phyloP scores from a whole-genome alignment of 202 grass and related monocot genomes.

The Brachypodium distachyon region DNA sequence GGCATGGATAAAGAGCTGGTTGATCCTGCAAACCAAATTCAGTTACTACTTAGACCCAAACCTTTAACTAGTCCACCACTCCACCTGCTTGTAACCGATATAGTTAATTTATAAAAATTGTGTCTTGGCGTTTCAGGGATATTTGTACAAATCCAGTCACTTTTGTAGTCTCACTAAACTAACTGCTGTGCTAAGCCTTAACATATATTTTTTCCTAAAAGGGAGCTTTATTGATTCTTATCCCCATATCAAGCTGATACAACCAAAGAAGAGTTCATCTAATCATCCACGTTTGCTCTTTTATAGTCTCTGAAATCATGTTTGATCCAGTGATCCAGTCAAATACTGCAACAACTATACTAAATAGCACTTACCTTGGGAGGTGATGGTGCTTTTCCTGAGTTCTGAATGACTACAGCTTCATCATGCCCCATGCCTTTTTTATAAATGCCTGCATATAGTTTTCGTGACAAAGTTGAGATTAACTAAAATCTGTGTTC shows the following conservation, averaged over 20 bases:
- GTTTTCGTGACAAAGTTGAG: neutral
- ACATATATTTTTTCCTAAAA: too few species aligned
- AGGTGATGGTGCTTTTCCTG: conserved; percentile 14
- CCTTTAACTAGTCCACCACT: neutral
- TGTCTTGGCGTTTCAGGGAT: neutral
- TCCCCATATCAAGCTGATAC: too few species aligned
- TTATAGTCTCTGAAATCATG: neutral
- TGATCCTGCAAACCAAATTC: conserved; percentile 34
- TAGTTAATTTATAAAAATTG: neutral
- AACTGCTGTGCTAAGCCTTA: neutral
- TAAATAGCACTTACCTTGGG: conserved; percentile 19
- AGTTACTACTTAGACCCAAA: conserved; percentile 3
- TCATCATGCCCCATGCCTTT: conserved; percentile 28
- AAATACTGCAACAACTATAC: neutral
- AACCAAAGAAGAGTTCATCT: too few species aligned
- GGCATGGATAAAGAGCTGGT: conserved; percentile 17
- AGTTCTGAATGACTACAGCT: conserved; percentile 31
- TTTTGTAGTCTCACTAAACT: neutral
- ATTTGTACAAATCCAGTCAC: neutral
- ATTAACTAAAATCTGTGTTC: neutral
- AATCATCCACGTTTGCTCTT: neutral
- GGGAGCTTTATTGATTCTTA: too few species aligned
- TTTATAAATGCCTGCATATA: conserved; percentile 13
- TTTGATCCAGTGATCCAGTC: neutral
- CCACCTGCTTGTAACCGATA: neutral